phyloP scores from a whole-genome alignment of 1,139 yeast genomes.

The Arxiozyma heterogenica region DNA sequence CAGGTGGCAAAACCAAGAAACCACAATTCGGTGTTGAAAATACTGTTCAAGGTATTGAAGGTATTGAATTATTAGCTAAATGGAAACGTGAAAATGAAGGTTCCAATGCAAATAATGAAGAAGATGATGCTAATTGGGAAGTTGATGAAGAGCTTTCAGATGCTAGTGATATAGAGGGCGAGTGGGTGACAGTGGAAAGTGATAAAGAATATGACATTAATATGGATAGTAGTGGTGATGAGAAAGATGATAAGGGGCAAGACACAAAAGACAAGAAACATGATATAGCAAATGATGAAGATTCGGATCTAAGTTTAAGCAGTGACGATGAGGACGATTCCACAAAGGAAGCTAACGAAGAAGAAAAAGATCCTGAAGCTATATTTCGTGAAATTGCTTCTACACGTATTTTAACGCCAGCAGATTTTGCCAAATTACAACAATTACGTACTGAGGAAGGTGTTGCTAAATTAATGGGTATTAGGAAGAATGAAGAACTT shows the following conservation, averaged over 20 bases:
- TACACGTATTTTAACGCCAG: conserved; percentile 81
- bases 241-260: conserved; percentile 31
- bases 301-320: conserved; percentile 34
- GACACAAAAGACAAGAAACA: conserved; percentile 8
- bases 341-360: conserved; percentile 5
- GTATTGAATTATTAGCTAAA: conserved; percentile 77
- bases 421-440: conserved; percentile 90
- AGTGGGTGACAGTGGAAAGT: conserved; percentile 48
- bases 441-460: conserved; percentile 82
- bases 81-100: conserved; percentile 48
- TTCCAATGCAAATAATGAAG: conserved; percentile 55
- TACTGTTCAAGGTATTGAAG: conserved; percentile 66
- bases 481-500: conserved; percentile 61
- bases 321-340: conserved; percentile 25
- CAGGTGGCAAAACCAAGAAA: conserved; percentile 28
- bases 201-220: conserved; percentile 45
- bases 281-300: conserved; percentile 26
- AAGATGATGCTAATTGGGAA: conserved; percentile 54
- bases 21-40: conserved; percentile 71
- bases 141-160: conserved; percentile 42
- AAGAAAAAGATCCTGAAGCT: conserved; percentile 31
- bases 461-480: conserved; percentile 62
- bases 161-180: conserved; percentile 38
- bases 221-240: conserved; percentile 38
- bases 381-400: conserved; percentile 61